A percentile compares a stretch with the other conserved stretches of the same genome.
Evolutionary conservation across 345 rosid species (phyloP).

Genomic region (Boechera stricta): DNA sequence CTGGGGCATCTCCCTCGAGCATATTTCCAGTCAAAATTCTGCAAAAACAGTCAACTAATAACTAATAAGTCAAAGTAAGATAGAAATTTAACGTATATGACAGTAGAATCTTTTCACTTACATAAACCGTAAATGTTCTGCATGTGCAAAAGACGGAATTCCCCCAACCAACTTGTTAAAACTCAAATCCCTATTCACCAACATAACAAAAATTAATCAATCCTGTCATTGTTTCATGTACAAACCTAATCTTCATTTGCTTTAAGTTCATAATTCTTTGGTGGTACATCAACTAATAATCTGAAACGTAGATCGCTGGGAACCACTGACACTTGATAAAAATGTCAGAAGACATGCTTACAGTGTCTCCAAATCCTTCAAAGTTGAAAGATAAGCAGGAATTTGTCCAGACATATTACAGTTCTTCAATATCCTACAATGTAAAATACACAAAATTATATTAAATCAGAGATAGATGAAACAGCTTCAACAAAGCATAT

Average conservation of each 20-base stretch:
- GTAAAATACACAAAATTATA: constrained; percentile 9
- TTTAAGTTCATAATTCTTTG: constrained; percentile 18
- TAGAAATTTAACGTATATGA: constrained; percentile 11
- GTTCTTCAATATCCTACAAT: constrained; percentile 53
- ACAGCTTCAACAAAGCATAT: constrained; percentile 27
- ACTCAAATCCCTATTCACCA: constrained; percentile 64
- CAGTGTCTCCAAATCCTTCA: constrained; percentile 48
- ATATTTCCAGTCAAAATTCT: constrained; percentile 60
- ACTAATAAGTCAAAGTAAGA: constrained; percentile 20
- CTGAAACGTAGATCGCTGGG: neutral
- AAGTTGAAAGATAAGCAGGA: constrained; percentile 48
- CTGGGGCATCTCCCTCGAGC: constrained; percentile 62
- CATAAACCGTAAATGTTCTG: constrained; percentile 50
- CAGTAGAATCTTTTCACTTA: constrained; percentile 45
- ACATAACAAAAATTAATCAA: constrained; percentile 22
- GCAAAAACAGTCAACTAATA: constrained; percentile 8
- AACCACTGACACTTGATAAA: constrained; percentile 19
- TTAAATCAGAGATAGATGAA: constrained; percentile 3
- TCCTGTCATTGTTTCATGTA: constrained; percentile 17
- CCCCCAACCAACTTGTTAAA: constrained; percentile 61
- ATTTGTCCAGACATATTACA: constrained; percentile 53
- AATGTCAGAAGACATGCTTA: constrained; percentile 37
- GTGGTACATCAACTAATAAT: constrained; percentile 8
- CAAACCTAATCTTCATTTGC: constrained; percentile 14
- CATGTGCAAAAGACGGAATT: constrained; percentile 49